These are phyloP conservation scores for Pseudomicrostroma phylloplanum DNA, from an alignment of 1,284 basidiomycete species.

Conservation along the genomic window DNA sequence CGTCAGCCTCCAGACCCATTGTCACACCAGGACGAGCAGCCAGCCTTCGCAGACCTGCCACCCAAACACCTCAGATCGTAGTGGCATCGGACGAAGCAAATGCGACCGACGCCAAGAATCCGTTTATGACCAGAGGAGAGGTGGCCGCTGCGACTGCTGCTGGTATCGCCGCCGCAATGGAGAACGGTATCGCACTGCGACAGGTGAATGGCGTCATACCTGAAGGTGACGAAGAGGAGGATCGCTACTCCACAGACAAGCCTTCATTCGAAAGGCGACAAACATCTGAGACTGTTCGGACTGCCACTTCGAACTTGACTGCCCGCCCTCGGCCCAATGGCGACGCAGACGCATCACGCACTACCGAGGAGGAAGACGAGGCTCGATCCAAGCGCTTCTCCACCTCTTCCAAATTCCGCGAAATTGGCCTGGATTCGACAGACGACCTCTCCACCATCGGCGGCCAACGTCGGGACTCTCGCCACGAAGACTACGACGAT, in stretches of 20 bases:
- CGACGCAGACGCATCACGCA: background rate
- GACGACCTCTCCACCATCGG: background rate
- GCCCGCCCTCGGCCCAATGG: background rate
- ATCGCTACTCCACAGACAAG: background rate
- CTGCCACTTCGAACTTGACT: background rate
- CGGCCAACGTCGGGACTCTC: background rate
- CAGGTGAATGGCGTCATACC: background rate
- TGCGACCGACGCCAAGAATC: background rate
- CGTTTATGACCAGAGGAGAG: background rate
- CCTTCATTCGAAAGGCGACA: background rate
- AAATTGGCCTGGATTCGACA: background rate
- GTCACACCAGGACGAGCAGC: constrained; percentile 15
- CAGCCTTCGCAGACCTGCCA: background rate
- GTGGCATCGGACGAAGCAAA: background rate
- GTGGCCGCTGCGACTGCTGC: background rate
- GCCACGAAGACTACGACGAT: background rate
- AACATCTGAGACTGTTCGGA: background rate
- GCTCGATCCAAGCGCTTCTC: background rate
- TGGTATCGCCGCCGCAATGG: background rate
- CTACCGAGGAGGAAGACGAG: background rate
- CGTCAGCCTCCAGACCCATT: constrained; percentile 11
- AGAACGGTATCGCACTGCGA: background rate
- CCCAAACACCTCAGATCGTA: background rate
- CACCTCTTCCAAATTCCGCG: constrained; percentile 5
- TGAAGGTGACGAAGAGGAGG: background rate